Conservation (phyloP, 768 basidiomycete species). For the Suillus bovinus region DNA sequence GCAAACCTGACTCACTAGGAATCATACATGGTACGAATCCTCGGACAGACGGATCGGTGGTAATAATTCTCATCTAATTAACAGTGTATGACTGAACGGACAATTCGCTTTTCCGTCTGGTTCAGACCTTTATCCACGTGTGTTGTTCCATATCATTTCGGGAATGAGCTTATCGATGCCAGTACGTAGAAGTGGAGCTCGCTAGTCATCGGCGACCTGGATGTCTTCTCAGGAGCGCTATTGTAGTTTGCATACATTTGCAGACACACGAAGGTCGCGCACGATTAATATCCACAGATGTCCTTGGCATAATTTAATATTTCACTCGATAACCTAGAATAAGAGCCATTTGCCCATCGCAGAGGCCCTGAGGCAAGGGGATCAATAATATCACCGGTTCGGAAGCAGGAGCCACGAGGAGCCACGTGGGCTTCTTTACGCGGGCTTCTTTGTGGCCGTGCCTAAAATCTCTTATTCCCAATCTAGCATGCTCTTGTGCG, state of each 20-base stretch:
- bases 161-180: constrained; percentile 9
- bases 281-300: constrained; percentile 7
- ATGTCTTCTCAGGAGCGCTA: constrained; percentile 2
- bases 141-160: neutral
- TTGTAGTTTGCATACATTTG: constrained; percentile 7
- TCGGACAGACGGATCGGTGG: constrained; percentile 7
- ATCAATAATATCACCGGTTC: constrained; percentile 1
- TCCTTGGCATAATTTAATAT: neutral
- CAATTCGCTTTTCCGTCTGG: constrained; percentile 5
- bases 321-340: constrained; percentile 3
- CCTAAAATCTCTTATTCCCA: constrained; percentile 31
- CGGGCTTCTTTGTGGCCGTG: constrained; percentile 34
- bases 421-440: constrained; percentile 41
- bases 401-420: constrained; percentile 16
- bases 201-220: constrained; percentile 9
- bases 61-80: constrained; percentile 21
- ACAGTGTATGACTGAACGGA: constrained; percentile 42
- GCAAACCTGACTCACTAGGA: constrained; percentile 25
- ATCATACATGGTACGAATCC: constrained; percentile 47
- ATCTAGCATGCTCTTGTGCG: constrained; percentile 43
- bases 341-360: constrained; percentile 6
- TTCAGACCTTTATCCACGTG: constrained; percentile 6
- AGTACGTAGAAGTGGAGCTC: constrained; percentile 13
- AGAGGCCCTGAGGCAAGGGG: constrained; percentile 1
- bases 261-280: constrained; percentile 12